A percentile compares a stretch with the other conserved stretches of the same genome.
Conservation (phyloP, 805 yeast genomes). For the Saccharomycopsis malanga region DNA sequence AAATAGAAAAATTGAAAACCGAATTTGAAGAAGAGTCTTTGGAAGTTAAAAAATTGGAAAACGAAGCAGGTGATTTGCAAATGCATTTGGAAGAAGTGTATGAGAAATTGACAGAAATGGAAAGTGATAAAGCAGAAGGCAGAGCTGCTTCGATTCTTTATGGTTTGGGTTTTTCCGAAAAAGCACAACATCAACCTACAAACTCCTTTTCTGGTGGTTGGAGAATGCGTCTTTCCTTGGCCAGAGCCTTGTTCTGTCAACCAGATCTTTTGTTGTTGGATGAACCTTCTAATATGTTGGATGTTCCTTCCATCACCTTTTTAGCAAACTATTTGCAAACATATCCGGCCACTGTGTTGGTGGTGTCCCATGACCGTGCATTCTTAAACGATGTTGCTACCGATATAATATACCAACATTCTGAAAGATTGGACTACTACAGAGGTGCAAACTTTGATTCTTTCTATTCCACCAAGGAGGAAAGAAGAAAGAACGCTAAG, state of each 20-base stretch:
- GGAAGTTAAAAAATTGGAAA: conserved; percentile 73
- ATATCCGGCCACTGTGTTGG: conserved; percentile 87
- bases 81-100: conserved; percentile 69
- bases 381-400: conserved; percentile 97
- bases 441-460: conserved; percentile 90
- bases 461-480: conserved; percentile 90
- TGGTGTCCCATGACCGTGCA: conserved; percentile 96
- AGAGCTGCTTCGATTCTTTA: conserved; percentile 89
- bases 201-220: conserved; percentile 98
- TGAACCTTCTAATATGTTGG: conserved; percentile 99
- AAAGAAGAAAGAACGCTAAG: conserved; percentile 84
- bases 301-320: conserved; percentile 95
- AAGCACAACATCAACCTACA: conserved; percentile 76
- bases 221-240: conserved; percentile 99
- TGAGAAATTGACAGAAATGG: conserved; percentile 85
- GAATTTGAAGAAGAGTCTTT: conserved; percentile 72
- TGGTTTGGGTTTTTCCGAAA: conserved; percentile 91
- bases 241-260: conserved; percentile 94
- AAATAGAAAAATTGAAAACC: conserved; percentile 59
- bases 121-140: conserved; percentile 94
- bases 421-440: conserved; percentile 93
- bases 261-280: conserved; percentile 90
- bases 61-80: conserved; percentile 84
- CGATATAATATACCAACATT: conserved; percentile 95
- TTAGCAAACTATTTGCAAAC: conserved; percentile 83